phyloP scores from a whole-genome alignment of 768 basidiomycete species.

The Hemileccinum rubropunctum region DNA sequence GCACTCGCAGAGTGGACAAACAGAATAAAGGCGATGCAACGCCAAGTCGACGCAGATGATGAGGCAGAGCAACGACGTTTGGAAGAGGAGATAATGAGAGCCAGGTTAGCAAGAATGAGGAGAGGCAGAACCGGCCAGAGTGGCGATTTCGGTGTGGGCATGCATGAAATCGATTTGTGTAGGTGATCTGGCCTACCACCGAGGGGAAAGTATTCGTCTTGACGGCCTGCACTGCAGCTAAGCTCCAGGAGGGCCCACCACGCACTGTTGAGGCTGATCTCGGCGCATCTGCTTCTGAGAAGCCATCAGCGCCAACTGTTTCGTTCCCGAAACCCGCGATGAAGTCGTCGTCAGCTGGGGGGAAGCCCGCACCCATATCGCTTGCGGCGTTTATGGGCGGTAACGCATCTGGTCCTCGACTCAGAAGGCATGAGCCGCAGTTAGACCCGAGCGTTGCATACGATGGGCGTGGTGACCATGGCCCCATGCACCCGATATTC shows the following conservation, averaged over 20 bases:
- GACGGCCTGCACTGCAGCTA: slow-evolving; percentile 15
- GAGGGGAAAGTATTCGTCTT: not conserved
- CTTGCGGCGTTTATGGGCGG: slow-evolving; percentile 84
- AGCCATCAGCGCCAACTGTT: not conserved
- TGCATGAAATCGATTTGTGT: slow-evolving; percentile 33
- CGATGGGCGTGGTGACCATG: slow-evolving; percentile 52
- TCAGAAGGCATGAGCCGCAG: slow-evolving; percentile 73
- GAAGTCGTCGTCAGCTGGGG: slow-evolving; percentile 8
- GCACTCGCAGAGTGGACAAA: slow-evolving; percentile 80
- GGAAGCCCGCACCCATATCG: slow-evolving; percentile 54
- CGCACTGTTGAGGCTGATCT: slow-evolving; percentile 12
- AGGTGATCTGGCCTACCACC: slow-evolving; percentile 17
- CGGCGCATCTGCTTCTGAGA: slow-evolving; percentile 5
- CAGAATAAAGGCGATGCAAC: slow-evolving; percentile 76
- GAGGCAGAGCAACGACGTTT: slow-evolving; percentile 72
- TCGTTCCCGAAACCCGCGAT: slow-evolving; percentile 13
- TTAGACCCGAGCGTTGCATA: slow-evolving; percentile 65
- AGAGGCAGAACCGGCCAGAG: slow-evolving; percentile 35
- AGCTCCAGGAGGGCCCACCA: slow-evolving; percentile 17
- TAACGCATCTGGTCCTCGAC: slow-evolving; percentile 66
- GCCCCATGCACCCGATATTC: slow-evolving; percentile 70
- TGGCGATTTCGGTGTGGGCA: slow-evolving; percentile 39
- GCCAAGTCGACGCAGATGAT: slow-evolving; percentile 78
- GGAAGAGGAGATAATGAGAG: slow-evolving; percentile 51
- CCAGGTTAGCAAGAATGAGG: slow-evolving; percentile 44